Base-by-base conservation (phyloP, 164 flowering plant species). In the Santalum album region DNA sequence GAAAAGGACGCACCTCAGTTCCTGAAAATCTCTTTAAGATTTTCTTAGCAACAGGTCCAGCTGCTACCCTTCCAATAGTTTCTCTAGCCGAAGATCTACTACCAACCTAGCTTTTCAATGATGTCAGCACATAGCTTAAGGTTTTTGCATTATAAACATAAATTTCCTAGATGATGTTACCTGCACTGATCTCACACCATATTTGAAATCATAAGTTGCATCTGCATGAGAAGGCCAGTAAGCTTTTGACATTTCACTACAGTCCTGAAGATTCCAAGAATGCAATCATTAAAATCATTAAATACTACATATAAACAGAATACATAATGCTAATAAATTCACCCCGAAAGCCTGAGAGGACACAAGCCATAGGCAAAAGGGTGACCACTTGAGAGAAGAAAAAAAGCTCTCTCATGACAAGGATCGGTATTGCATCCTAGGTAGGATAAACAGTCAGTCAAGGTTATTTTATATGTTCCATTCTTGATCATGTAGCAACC, bases 141-240 rank as follows among this genome's bases (percentile, higher is more conserved):
- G 10, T 25, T 15, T 29, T 3, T 29, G 34, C 34, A 29, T 4
- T 4, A 29, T 3, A 4, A 29, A 29, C 6, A 29, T 29, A 29
- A 29, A 29, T 29, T 29, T 9, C 34, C 34, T 29, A 29, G 34
- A 29, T 4, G 4, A 3, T 29, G 34, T 3, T 73, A 89, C 99
- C 96, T 83, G 82, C 24, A 92, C 84, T 39, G 99, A 74, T 78
- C 99, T 75, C 57, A 83, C 87, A 51, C 99, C 96, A 65, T 92
- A 92, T 67, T 92, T 92, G 69, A 83, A 80, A 72, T 92, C 99
- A 75, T 92, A 89, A 36, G 96, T 89, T 42, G 94, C 94, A 81
- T 92, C 99, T 20, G 99, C 99, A 78, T 92, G 99, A 68, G 99
- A 92, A 48, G 99, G 99, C 70, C 99, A 76, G 59, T 92, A 92